These are phyloP conservation scores for Geosmithia flava DNA, from an alignment of 2,329 filamentous ascomycete species.

Conservation along the genomic window DNA sequence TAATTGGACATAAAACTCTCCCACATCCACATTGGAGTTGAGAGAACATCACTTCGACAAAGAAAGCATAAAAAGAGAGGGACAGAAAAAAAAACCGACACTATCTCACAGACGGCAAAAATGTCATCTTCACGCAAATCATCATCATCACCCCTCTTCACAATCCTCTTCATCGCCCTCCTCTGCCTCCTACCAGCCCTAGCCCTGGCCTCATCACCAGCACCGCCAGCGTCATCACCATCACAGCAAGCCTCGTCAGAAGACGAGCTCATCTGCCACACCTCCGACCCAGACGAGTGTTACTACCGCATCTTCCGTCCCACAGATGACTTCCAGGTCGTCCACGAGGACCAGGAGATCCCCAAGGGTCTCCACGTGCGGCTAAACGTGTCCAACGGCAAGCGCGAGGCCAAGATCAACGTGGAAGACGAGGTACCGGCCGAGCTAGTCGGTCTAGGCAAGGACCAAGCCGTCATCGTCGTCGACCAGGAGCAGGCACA, in stretches of 20 bases:
- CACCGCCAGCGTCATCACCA: conserved; percentile 12
- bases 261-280: conserved; percentile 53
- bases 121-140: background rate
- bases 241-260: conserved; percentile 17
- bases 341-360: conserved; percentile 53
- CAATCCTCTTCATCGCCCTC: conserved; percentile 13
- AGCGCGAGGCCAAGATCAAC: conserved; percentile 55
- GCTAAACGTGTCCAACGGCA: conserved; percentile 50
- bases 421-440: conserved; percentile 43
- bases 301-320: conserved; percentile 53
- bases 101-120: background rate
- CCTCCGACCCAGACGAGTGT: conserved; percentile 45
- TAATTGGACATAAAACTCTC: background rate
- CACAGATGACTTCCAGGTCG: conserved; percentile 50
- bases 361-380: conserved; percentile 55
- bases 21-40: background rate
- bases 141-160: conserved; percentile 3
- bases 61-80: background rate
- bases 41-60: background rate
- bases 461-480: conserved; percentile 39
- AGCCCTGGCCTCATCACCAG: conserved; percentile 13
- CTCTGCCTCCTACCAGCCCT: conserved; percentile 12
- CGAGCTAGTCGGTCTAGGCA: conserved; percentile 35
- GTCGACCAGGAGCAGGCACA: conserved; percentile 32
- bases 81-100: background rate